Base-by-base conservation (phyloP, 2,329 filamentous ascomycete genomes). In the Fusarium austroafricanum region DNA sequence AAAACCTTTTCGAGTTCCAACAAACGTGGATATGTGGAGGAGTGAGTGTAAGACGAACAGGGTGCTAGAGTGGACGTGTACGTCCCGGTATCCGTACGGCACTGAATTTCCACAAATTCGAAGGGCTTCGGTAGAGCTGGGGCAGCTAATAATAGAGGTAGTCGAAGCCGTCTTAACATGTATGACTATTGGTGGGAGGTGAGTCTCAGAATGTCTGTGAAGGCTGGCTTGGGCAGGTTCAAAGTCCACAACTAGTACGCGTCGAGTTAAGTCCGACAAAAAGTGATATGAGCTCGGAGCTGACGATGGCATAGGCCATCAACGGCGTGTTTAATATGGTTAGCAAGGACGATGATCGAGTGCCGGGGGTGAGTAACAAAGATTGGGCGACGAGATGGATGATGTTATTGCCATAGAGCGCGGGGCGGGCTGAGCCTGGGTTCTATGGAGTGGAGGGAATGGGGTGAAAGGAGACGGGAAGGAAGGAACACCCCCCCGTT, bases 391-490 rank as follows among this genome's bases (percentile, higher is more conserved):
- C 54, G 40, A 61, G 57, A 71, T 73, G 70, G 57, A 73, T 73
- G 71, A 73, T 72, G 70, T 71, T 73, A 57, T 73, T 70, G 64
- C 55, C 60, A 68, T 57, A 59, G 44, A 56, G 61, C 68, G 70
- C 67, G 59, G 65, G 70, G 70, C 58, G 64, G 65, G 66, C 67
- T 70, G 64, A 61, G 53, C 51, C 61, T 72, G 65, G 49, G 51
- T 54, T 51, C 61, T 43, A 52, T 51, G 50, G 53, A 47, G 49
- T 50, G 55, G 63, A 70, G 67, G 62, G 33, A 37, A 29, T 63
- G 70, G 70, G 68, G 55, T 55, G 61, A 55, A 54, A 62, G 44
- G 43, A 31, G 40, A 69, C 50, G 65, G 51, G 49, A 64, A 45
- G 59, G 65, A 65, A 68, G 61, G 56, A 68, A 67, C 66, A 69